Evolutionary conservation across 176 grass and related monocot species (phyloP), one percentile per base, ranked within the genome.

Genomic region (Elaeis guineensis): DNA sequence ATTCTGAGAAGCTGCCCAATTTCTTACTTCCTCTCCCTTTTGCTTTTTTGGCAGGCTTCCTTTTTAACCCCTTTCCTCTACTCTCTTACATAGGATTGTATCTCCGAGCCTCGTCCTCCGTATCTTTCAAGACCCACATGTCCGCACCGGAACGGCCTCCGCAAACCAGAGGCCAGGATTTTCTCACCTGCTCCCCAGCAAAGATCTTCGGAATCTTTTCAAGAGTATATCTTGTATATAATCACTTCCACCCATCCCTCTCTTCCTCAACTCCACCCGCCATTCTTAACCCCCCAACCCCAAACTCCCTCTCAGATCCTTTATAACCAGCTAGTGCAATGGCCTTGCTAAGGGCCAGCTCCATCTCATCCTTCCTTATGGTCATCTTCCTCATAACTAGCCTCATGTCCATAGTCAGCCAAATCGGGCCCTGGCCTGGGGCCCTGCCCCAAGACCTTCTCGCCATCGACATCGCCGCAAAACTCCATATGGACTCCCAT

Each of bases 401-500:
- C 26, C 25, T 61, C 9, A 44, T 44, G 35, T 44, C 35, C 35
- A 44, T 44, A 11, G 35, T 44, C n/a, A 26, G 58, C 28, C 26
- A 61, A n/a, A 16, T 61, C 14, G 17, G n/a, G 58, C 28, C 58
- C 17, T 39, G 58, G 58, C 26, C 58, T 12, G 26, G 0, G 2
- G 8, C 59, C 32, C 50, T 58, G 17, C 22, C 24, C 9, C 57
- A 81, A 51, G 73, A 59, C 30, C 90, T 95, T 29, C 67, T 69
- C 5, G 21, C 29, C 70, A 25, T 79, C 7, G 58, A 53, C n/a
- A 55, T 58, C 0, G 68, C 58, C 15, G 52, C 67, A 8, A 81
- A 62, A 70, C 65, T 95, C 69, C 70, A 63, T 55, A 35, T 72
- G 12, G 74, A 88, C 35, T 17, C 63, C 17, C 57, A 58, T 2